A percentile compares a stretch with the other conserved stretches of the same genome.
Evolutionary conservation across 805 yeast genomes (phyloP).

Genomic region (Ogataea neopini): DNA sequence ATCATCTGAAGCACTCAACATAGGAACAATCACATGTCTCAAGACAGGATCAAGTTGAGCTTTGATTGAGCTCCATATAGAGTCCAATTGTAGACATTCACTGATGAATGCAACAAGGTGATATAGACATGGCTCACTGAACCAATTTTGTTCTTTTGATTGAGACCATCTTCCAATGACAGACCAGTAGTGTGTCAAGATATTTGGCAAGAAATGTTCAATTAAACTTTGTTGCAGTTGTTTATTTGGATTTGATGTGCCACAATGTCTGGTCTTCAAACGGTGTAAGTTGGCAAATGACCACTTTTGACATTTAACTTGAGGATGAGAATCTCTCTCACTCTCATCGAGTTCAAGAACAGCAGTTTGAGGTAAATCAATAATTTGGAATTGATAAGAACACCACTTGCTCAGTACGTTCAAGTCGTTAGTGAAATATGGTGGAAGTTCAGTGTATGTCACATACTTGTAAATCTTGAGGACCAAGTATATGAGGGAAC

Average conservation of each 20-base stretch:
- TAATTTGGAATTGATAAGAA: conserved; percentile 62
- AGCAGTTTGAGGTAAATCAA: conserved; percentile 47
- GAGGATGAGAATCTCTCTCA: conserved; percentile 49
- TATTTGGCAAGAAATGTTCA: conserved; percentile 66
- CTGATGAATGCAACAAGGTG: conserved; percentile 62
- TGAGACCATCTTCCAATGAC: conserved; percentile 73
- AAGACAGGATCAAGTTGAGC: conserved; percentile 66
- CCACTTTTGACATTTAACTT: conserved; percentile 81
- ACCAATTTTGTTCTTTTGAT: conserved; percentile 48
- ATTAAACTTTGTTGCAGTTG: conserved; percentile 40
- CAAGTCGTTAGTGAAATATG: conserved; percentile 49
- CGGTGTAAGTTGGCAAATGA: conserved; percentile 73
- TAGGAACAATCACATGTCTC: conserved; percentile 72
- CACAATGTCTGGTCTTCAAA: conserved; percentile 61
- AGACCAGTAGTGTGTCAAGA: conserved; percentile 58
- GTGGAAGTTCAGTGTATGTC: conserved; percentile 72
- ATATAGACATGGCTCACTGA: conserved; percentile 61
- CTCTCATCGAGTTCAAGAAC: conserved; percentile 45
- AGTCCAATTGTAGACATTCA: conserved; percentile 53
- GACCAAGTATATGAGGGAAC: conserved; percentile 69
- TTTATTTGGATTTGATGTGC: conserved; percentile 6
- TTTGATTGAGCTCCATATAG: conserved; percentile 64
- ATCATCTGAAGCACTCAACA: conserved; percentile 67
- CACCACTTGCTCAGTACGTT: conserved; percentile 63
- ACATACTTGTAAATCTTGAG: conserved; percentile 78